phyloP scores from a whole-genome alignment of 345 rosid species.

The Diplotaxis tenuifolia region DNA sequence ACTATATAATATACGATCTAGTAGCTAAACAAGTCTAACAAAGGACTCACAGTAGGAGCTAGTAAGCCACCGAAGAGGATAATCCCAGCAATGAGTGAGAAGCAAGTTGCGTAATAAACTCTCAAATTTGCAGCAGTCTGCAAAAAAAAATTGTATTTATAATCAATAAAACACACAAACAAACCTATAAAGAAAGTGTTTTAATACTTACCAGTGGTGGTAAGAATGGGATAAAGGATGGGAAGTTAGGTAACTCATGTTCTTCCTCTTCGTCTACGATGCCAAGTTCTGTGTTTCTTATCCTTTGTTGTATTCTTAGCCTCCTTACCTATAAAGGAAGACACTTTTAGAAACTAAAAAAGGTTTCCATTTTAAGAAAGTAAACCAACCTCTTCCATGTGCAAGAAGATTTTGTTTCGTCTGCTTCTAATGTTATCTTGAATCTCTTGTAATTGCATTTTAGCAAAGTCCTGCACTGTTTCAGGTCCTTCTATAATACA shows the following conservation, averaged over 20 bases:
- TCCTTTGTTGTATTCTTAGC: conserved; percentile 88
- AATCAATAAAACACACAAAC: conserved; percentile 4
- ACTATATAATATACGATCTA: too few species aligned
- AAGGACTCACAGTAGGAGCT: conserved; percentile 70
- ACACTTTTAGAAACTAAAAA: conserved; percentile 12
- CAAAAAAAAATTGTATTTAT: conserved; percentile 1
- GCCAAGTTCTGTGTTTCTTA: conserved; percentile 74
- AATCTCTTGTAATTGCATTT: conserved; percentile 89
- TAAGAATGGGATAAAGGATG: conserved; percentile 94
- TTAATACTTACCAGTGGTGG: conserved; percentile 66
- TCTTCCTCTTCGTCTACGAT: conserved; percentile 53
- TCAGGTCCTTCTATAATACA: conserved; percentile 99
- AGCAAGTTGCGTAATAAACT: conserved; percentile 79
- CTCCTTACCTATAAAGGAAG: conserved; percentile 63
- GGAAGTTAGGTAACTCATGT: conserved; percentile 83
- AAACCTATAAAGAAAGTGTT: neutral
- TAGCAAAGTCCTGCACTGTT: conserved; percentile 85
- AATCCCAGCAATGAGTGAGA: conserved; percentile 83
- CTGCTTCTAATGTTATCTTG: conserved; percentile 91
- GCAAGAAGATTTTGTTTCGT: conserved; percentile 90
- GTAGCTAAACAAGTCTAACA: too few species aligned
- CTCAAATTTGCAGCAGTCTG: conserved; percentile 85
- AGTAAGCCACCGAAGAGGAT: conserved; percentile 88
- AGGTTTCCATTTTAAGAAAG: conserved; percentile 12
- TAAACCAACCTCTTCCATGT: conserved; percentile 78